Base-by-base conservation (phyloP, 306 rosid genomes). In the Fragaria vesca region DNA sequence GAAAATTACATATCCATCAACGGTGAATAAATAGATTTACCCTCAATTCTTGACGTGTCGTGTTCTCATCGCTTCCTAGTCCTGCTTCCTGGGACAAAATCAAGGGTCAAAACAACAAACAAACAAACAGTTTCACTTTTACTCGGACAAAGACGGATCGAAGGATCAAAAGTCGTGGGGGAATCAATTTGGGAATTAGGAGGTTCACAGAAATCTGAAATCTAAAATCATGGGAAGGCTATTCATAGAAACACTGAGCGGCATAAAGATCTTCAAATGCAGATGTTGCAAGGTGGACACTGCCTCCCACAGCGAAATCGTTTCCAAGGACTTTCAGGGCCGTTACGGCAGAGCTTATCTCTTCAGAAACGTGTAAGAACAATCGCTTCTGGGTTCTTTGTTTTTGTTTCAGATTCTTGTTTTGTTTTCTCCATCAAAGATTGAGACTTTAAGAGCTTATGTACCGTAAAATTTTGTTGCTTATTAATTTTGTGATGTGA, bases 241-340 rank as follows among this genome's bases (percentile, higher is more conserved):
- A 12, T 82, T 72, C 50, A 43, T 82, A 66, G 79, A 77, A 75
- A 65, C 69, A 15, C 79, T 82, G 66, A 73, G 61, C 34, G 81
- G 85, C 16, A 54, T 75, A 5, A 82, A 34, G 85, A 73, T 82
- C 75, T 82, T 77, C 85, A 82, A 77, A 81, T 82, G 85, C 81
- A 82, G 40, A 71, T 77, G 45, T 68, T 82, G 85, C 81, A 77
- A 77, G 76, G 81, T 82, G 5, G 85, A 82, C 77, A 72, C 71
- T 11, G 85, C 85, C 6, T 82, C 82, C 57, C 71, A 58, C 45
- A 69, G 60, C 47, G 75, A 72, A 66, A 66, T 82, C 76, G 79
- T 82, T 36, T 82, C 85, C 55, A 82, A 82, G 79, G 76, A 82
- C 0, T 82, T 82, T 71, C 85, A 73, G 55, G 85, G 85, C 20